A percentile compares a stretch with the other conserved stretches of the same genome.
phyloP scores from a whole-genome alignment of 1,139 yeast genomes.

The Geotrichum reessii region DNA sequence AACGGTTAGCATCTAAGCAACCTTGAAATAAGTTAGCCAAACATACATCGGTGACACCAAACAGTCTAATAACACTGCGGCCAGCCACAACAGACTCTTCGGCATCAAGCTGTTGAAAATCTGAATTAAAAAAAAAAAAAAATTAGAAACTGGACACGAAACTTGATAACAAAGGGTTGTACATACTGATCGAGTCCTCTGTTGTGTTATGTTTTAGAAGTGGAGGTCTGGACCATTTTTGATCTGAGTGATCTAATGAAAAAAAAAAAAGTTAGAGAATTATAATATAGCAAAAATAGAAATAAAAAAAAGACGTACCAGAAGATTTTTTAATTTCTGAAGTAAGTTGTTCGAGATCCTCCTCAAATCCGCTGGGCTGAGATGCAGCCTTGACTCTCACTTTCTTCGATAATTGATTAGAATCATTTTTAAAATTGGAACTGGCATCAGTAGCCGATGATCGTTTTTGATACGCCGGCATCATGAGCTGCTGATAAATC shows the following conservation, averaged over 20 bases:
- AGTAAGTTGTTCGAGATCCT: constrained; percentile 44
- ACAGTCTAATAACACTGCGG: constrained; percentile 68
- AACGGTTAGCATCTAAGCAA: not conserved
- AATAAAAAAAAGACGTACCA: constrained; percentile 15
- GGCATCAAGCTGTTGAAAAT: constrained; percentile 91
- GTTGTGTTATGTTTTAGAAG: constrained; percentile 47
- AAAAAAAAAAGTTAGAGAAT: not conserved
- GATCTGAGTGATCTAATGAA: constrained; percentile 36
- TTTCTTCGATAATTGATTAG: constrained; percentile 1
- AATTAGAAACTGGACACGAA: not conserved
- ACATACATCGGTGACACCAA: constrained; percentile 67
- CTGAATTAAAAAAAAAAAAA: constrained; percentile 19
- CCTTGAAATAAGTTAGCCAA: not conserved
- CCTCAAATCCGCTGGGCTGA: constrained; percentile 41
- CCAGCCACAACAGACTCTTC: constrained; percentile 55
- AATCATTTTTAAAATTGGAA: not conserved
- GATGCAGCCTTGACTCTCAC: constrained; percentile 10
- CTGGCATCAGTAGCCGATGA: constrained; percentile 4
- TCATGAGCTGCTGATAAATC: not conserved
- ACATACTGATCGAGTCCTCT: constrained; percentile 43
- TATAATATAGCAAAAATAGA: not conserved
- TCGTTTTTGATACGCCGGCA: constrained; percentile 12
- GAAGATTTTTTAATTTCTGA: constrained; percentile 28
- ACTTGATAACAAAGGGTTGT: not conserved
- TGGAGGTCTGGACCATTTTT: constrained; percentile 59